Percentiles rank a stretch among this genome's conserved stretches.
These are phyloP conservation scores for Hamigera avellanea DNA, from an alignment of 495 filamentous ascomycete species.

Conservation along the genomic window DNA sequence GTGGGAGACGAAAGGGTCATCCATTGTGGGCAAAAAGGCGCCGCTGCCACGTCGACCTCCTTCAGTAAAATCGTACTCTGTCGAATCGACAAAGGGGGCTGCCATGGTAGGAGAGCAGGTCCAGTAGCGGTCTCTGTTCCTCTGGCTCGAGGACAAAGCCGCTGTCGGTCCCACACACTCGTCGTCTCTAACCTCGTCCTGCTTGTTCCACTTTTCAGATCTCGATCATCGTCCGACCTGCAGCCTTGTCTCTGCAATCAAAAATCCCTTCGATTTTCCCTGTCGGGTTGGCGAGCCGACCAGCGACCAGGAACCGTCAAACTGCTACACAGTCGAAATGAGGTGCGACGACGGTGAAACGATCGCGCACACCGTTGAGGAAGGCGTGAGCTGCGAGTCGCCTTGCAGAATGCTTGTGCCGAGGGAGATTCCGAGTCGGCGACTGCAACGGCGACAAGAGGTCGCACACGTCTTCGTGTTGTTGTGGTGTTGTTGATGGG, in stretches of 20 bases:
- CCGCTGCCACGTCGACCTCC: constrained; percentile 8
- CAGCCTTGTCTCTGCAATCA: too few species aligned
- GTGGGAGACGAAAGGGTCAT: constrained; percentile 45
- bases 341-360: too few species aligned
- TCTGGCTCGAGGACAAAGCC: constrained; percentile 13
- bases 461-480: too few species aligned
- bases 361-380: too few species aligned
- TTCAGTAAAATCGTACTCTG: neutral
- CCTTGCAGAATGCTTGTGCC: too few species aligned
- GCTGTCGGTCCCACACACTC: constrained; percentile 17
- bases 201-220: constrained; percentile 12
- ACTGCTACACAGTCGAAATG: too few species aligned
- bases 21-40: constrained; percentile 24
- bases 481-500: too few species aligned
- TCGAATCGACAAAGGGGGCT: neutral
- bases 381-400: too few species aligned
- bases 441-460: too few species aligned
- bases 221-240: constrained; percentile 16
- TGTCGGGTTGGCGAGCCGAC: constrained; percentile 15
- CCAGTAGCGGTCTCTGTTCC: constrained; percentile 16
- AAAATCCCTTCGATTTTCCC: too few species aligned
- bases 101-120: neutral
- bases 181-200: constrained; percentile 9
- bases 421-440: too few species aligned
- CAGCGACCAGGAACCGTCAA: constrained; percentile 16